phyloP scores from a whole-genome alignment of 768 basidiomycete genomes.

The Calocera viscosa region DNA sequence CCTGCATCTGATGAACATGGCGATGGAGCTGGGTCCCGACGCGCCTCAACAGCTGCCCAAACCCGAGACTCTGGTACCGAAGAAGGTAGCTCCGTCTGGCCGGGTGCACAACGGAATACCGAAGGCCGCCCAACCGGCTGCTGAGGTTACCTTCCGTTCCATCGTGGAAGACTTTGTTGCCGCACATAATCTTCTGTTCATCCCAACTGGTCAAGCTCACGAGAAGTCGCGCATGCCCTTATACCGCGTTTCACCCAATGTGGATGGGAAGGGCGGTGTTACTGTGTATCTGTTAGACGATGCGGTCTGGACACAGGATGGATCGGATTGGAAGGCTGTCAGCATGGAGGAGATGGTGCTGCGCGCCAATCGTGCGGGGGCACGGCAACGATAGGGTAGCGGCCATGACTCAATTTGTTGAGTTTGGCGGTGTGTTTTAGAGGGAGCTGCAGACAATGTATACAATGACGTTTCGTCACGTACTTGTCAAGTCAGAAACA shows the following conservation, averaged over 20 bases:
- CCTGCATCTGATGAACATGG: conserved; percentile 86
- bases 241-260: conserved; percentile 64
- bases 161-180: conserved; percentile 88
- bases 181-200: conserved; percentile 72
- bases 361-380: conserved; percentile 30
- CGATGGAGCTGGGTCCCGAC: conserved; percentile 71
- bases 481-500: no score
- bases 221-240: conserved; percentile 78
- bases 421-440: neutral
- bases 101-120: conserved; percentile 38
- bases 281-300: conserved; percentile 85
- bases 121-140: conserved; percentile 11
- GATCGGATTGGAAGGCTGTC: conserved; percentile 60
- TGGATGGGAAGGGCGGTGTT: conserved; percentile 76
- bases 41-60: conserved; percentile 55
- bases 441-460: no score
- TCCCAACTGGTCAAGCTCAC: conserved; percentile 77
- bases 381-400: neutral
- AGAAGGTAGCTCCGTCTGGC: conserved; percentile 25
- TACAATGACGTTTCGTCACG: no score
- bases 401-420: neutral
- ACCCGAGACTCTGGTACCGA: conserved; percentile 38
- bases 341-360: conserved; percentile 80
- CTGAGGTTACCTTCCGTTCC: conserved; percentile 80
- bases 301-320: conserved; percentile 73